phyloP scores from a whole-genome alignment of 345 rosid genomes.

The Raphanus raphanistrum region DNA sequence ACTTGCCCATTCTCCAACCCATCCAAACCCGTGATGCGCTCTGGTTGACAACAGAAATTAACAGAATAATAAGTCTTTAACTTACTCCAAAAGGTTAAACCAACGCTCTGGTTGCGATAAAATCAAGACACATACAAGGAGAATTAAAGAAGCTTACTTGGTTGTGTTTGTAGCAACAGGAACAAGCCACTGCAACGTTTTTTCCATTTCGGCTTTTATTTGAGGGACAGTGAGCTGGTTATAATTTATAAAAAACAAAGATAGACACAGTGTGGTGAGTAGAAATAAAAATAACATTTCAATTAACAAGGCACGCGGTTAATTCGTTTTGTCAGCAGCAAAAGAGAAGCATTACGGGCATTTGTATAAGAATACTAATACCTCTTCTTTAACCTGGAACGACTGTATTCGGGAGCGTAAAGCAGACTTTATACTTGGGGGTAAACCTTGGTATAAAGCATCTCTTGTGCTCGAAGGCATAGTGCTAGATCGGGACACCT shows the following conservation, averaged over 20 bases:
- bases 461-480: conserved; percentile 64
- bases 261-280: conserved; percentile 17
- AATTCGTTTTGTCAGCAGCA: conserved; percentile 8
- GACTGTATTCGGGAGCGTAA: conserved; percentile 71
- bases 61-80: conserved; percentile 10
- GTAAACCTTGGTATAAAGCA: conserved; percentile 91
- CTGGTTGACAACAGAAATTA: conserved; percentile 41
- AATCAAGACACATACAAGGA: neutral
- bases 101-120: neutral
- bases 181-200: conserved; percentile 93
- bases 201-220: conserved; percentile 95
- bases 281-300: conserved; percentile 4
- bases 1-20: conserved; percentile 99
- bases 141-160: too few species aligned
- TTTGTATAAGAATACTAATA: conserved; percentile 25
- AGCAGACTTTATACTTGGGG: conserved; percentile 80
- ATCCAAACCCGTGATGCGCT: conserved; percentile 98
- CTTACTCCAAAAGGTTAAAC: neutral
- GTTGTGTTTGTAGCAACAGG: conserved; percentile 41
- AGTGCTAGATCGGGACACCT: conserved; percentile 95
- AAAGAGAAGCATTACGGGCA: neutral
- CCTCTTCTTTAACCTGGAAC: conserved; percentile 79
- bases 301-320: neutral
- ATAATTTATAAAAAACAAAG: conserved; percentile 4
- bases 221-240: conserved; percentile 66